These are phyloP conservation scores for Macrolepiota dolichaula DNA, from an alignment of 768 basidiomycete species.

Conservation along the genomic window DNA sequence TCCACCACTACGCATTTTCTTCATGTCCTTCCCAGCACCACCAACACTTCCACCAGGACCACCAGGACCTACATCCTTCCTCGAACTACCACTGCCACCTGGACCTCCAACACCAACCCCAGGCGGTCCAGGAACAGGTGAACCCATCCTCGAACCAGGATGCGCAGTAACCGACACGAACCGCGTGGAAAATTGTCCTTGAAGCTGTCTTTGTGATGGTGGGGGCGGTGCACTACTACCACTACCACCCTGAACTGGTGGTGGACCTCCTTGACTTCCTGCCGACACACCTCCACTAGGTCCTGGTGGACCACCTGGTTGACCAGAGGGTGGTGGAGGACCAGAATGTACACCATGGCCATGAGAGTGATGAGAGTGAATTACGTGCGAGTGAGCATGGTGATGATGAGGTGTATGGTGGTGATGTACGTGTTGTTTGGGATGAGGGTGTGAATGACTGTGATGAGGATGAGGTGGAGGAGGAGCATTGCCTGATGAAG, in stretches of 20 bases:
- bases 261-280: slow-evolving; percentile 1
- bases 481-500: not conserved
- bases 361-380: not conserved
- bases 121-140: slow-evolving; percentile 8
- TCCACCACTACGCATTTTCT: slow-evolving; percentile 6
- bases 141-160: slow-evolving; percentile 9
- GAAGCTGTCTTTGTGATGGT: slow-evolving; percentile 8
- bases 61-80: slow-evolving; percentile 3
- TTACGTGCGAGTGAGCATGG: not conserved
- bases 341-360: not conserved
- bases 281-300: not conserved
- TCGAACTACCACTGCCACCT: not conserved
- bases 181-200: slow-evolving; percentile 8
- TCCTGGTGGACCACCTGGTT: not conserved
- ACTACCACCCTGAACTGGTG: not conserved
- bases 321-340: slow-evolving; percentile 4
- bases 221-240: not conserved
- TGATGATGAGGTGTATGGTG: slow-evolving; percentile 1
- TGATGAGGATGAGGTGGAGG: not conserved
- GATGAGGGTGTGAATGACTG: slow-evolving; percentile 2
- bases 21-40: slow-evolving; percentile 7
- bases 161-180: slow-evolving; percentile 7
- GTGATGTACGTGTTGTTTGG: not conserved
- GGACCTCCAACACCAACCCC: not conserved
- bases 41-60: not conserved